Conservation (phyloP, 176 grass and related monocot genomes). For the Hyparrhenia diplandra region DNA sequence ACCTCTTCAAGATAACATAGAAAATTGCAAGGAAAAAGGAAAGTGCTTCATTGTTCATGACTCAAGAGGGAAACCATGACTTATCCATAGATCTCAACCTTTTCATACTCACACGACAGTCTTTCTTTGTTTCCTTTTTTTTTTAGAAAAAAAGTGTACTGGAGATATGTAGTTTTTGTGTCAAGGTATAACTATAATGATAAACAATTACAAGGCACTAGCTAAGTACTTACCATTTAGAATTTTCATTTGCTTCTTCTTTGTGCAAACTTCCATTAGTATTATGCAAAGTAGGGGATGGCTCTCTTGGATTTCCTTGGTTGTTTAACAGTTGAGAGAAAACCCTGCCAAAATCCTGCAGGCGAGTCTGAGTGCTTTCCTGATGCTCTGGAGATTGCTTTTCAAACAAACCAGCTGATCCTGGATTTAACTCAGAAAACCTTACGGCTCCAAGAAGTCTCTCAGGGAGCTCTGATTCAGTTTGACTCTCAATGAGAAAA, state of each 20-base stretch:
- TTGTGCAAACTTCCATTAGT: constrained; percentile 50
- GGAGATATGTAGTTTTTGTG: not conserved
- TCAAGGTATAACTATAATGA: not conserved
- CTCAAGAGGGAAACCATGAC: not conserved
- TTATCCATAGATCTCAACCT: not conserved
- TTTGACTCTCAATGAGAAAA: constrained; percentile 86
- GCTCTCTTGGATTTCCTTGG: constrained; percentile 34
- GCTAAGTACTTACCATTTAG: constrained; percentile 54
- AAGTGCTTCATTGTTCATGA: not conserved
- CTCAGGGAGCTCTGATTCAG: constrained; percentile 89
- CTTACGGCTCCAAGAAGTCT: constrained; percentile 78
- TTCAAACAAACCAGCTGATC: constrained; percentile 60
- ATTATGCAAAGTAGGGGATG: constrained; percentile 28
- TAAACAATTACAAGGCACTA: not conserved
- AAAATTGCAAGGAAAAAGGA: not conserved
- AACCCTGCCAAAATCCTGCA: constrained; percentile 65
- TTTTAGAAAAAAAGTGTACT: not conserved
- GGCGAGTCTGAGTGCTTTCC: constrained; percentile 35
- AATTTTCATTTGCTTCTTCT: constrained; percentile 28
- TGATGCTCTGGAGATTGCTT: constrained; percentile 44
- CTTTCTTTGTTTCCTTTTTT: not conserved
- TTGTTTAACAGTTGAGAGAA: constrained; percentile 64
- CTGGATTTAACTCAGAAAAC: constrained; percentile 73
- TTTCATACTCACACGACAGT: not conserved
- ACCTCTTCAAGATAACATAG: not conserved